phyloP scores from a whole-genome alignment of 1,139 yeast species.

The Meyerozyma athensensis region DNA sequence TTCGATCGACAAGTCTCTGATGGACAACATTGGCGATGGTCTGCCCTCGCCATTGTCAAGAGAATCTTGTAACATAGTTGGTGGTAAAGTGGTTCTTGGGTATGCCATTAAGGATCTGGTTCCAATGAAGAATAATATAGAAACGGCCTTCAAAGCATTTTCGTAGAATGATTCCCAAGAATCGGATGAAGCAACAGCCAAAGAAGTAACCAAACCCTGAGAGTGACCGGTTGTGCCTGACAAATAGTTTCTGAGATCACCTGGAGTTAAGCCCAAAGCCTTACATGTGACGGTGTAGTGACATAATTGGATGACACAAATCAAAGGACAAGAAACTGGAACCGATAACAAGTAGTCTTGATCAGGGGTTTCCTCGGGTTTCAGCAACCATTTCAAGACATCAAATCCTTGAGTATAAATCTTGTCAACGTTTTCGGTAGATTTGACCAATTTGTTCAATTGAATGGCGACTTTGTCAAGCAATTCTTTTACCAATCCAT shows the following conservation, averaged over 20 bases:
- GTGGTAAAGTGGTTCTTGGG: conserved; percentile 93
- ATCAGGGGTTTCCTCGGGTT: conserved; percentile 85
- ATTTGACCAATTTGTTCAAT: conserved; percentile 63
- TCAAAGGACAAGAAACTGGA: conserved; percentile 93
- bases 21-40: conserved; percentile 96
- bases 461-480: conserved; percentile 64
- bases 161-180: conserved; percentile 79
- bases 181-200: conserved; percentile 81
- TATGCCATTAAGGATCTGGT: conserved; percentile 84
- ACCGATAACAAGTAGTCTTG: conserved; percentile 83
- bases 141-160: conserved; percentile 72
- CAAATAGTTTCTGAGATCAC: conserved; percentile 68
- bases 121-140: conserved; percentile 88
- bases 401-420: conserved; percentile 93
- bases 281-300: conserved; percentile 88
- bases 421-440: conserved; percentile 76
- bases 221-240: conserved; percentile 96
- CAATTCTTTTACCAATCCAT: conserved; percentile 69
- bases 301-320: conserved; percentile 90
- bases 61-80: conserved; percentile 89
- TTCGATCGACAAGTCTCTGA: conserved; percentile 76
- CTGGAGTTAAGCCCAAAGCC: conserved; percentile 83
- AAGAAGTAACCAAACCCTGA: conserved; percentile 93
- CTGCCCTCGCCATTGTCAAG: conserved; percentile 92
- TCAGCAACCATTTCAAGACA: conserved; percentile 77